These are phyloP conservation scores for Leavenworthia alabamica DNA, from an alignment of 345 rosid species.

Conservation along the genomic window DNA sequence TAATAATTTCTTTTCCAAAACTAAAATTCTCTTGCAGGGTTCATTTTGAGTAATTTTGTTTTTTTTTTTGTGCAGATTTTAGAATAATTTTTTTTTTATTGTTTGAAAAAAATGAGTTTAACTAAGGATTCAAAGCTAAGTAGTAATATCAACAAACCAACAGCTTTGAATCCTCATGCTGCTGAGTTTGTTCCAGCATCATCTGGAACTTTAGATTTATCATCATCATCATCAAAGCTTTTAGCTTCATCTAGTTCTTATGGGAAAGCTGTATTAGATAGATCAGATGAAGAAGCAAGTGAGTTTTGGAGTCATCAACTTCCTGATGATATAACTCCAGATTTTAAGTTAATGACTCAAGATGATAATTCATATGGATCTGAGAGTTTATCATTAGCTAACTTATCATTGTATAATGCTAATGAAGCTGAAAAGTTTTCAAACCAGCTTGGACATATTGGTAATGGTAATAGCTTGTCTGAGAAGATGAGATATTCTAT, in stretches of 20 bases:
- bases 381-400: conserved; percentile 57
- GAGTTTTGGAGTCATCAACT: conserved; percentile 90
- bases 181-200: conserved; percentile 85
- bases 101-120: conserved; percentile 84
- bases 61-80: too few species aligned
- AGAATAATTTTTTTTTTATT: too few species aligned
- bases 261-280: conserved; percentile 60
- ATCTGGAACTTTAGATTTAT: conserved; percentile 40
- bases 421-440: conserved; percentile 44
- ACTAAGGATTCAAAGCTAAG: conserved; percentile 65
- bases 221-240: conserved; percentile 36
- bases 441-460: too few species aligned
- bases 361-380: conserved; percentile 53
- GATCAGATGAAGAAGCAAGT: conserved; percentile 85
- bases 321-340: conserved; percentile 94
- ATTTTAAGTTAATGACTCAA: conserved; percentile 70
- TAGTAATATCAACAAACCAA: conserved; percentile 42
- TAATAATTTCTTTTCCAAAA: too few species aligned
- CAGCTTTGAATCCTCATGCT: conserved; percentile 83
- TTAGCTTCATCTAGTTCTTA: too few species aligned
- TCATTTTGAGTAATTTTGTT: too few species aligned
- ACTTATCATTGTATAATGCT: conserved; percentile 58
- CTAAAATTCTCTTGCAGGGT: too few species aligned
- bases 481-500: conserved; percentile 58
- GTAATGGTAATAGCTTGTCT: too few species aligned